Conservation (phyloP, 2,329 filamentous ascomycete species). For the Monilinia aucupariae region DNA sequence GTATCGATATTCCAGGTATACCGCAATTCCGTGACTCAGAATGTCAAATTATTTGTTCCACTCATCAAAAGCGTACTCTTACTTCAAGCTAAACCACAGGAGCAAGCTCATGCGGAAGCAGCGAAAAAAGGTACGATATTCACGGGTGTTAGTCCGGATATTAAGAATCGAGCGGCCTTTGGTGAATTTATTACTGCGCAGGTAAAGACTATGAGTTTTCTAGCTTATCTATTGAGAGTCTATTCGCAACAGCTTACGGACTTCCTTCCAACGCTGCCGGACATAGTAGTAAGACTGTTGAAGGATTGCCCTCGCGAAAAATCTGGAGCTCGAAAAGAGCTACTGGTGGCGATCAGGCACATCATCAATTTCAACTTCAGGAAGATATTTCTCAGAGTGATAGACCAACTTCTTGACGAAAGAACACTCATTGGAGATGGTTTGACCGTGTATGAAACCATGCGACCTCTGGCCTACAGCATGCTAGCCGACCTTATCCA, state of each 20-base stretch:
- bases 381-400: constrained; percentile 89
- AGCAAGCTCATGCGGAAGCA: constrained; percentile 84
- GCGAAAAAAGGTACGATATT: constrained; percentile 75
- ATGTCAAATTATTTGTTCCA: constrained; percentile 88
- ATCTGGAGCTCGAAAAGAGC: constrained; percentile 86
- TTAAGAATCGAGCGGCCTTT: constrained; percentile 89
- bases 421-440: constrained; percentile 92
- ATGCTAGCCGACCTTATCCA: constrained; percentile 98
- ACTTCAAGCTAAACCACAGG: constrained; percentile 86
- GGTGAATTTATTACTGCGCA: constrained; percentile 97
- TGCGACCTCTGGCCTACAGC: constrained; percentile 91
- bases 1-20: constrained; percentile 98
- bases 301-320: constrained; percentile 95
- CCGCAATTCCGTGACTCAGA: constrained; percentile 68
- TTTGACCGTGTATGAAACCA: constrained; percentile 91
- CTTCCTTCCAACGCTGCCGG: constrained; percentile 78
- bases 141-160: constrained; percentile 85
- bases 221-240: constrained; percentile 85
- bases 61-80: constrained; percentile 86
- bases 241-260: constrained; percentile 84
- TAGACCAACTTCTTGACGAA: constrained; percentile 92
- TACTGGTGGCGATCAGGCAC: constrained; percentile 92
- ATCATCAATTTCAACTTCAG: constrained; percentile 99
- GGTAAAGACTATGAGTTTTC: constrained; percentile 98
- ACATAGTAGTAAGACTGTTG: constrained; percentile 82